Base-by-base conservation (phyloP, 163 green algal species). In the Coccomyxa subellipsoidea region DNA sequence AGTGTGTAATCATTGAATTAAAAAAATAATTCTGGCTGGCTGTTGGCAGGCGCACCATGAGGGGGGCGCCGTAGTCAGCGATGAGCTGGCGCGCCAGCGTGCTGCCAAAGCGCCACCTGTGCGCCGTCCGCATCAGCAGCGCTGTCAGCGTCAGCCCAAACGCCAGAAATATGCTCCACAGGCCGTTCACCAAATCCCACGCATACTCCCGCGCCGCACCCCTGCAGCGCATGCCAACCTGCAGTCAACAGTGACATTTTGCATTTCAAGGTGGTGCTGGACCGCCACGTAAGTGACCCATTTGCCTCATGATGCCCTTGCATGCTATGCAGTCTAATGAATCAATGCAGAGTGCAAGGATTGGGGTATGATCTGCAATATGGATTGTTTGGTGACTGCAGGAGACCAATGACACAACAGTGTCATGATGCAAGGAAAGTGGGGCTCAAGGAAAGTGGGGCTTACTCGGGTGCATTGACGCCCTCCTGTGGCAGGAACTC, bases 121-220 rank as follows among this genome's bases (percentile, higher is more conserved):
- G 87, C 0, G 94, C 94, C 1, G 40, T 75, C 0, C 84, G 82
- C 8, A 92, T 35, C 10, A 90, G 32, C 8, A 95, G 78, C 1
- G 81, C 82, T 23, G 81, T 90, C 12, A 89, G 54, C 3, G 96
- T 54, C 54, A 95, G 47, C 0, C 88, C 94, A 2, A 86, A 80
- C 5, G 88, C 88, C 15, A 97, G 85, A 38, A 97, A 76, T 39
- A 97, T 72, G 23, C 76, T 76, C 92, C 91, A 98, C 6, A 97
- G 75, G 38, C 94, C 94, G 81, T 97, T 98, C 38, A 94, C 84
- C 6, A 95, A 82, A 15, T 83, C 78, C 85, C 88, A 92, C 23
- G 78, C 36, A 73, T 73, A 73, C 27, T 73, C 29, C 27, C 66
- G 31, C 2, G 66, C 66, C 18, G 66, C 29, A 34, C 66, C 66